These are phyloP conservation scores for Cetraspora pellucida DNA, from an alignment of 192 early-diverging fungal species.

Conservation along the genomic window DNA sequence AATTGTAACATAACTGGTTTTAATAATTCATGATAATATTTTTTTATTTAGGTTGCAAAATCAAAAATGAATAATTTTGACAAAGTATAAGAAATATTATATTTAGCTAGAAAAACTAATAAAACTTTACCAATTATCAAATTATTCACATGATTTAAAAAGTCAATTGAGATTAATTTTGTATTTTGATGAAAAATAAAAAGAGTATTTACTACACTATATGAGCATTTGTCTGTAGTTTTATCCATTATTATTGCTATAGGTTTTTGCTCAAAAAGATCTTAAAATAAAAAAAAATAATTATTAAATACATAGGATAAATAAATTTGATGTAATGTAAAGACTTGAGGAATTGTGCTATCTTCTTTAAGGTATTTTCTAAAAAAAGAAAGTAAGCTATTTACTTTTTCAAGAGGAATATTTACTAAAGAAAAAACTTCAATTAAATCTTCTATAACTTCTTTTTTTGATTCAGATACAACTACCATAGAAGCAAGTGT, in stretches of 20 bases:
- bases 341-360: not conserved
- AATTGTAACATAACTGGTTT: constrained; percentile 11
- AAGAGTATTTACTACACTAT: constrained; percentile 19
- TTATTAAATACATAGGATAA: no score
- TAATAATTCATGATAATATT: not conserved
- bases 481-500: not conserved
- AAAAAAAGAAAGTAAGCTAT: constrained; percentile 15
- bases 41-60: not conserved
- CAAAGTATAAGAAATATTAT: not conserved
- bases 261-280: no score
- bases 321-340: not conserved
- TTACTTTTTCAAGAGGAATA: constrained; percentile 16
- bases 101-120: not conserved
- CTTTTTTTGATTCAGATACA: constrained; percentile 10
- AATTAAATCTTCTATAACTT: constrained; percentile 2
- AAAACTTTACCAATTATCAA: not conserved
- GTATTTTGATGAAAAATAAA: not conserved
- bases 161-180: constrained; percentile 9
- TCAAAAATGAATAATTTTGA: constrained; percentile 2
- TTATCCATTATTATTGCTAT: no score
- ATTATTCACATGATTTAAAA: constrained; percentile 20
- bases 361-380: constrained; percentile 21
- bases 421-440: not conserved
- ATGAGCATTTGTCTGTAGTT: not conserved
- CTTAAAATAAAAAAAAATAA: no score